Base-by-base conservation (phyloP, 2,329 filamentous ascomycete species). In the Penicillium sp. region DNA sequence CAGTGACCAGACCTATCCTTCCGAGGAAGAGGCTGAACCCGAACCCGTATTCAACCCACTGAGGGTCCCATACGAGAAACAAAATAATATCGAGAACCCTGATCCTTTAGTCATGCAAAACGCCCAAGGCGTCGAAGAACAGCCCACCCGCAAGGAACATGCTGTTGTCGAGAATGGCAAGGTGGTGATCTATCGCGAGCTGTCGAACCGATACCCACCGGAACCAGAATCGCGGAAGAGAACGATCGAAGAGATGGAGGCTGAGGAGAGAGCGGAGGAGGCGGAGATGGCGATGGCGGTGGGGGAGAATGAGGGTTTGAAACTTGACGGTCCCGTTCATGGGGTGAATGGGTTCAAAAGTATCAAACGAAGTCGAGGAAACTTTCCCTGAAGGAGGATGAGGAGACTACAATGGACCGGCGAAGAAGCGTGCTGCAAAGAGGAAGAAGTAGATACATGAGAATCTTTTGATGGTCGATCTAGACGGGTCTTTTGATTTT, bases 91-190 rank as follows among this genome's bases (percentile, higher is more conserved):
- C 28, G 17, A 37, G 12, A 6, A 15, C 12, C 35, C 35, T 13
- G 4, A 15, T 37, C 12, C 35, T 37, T 15, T 7, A 37, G 19
- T 4, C 5, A 44, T 19, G 40, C 10, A 17, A 28, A 17, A 9
- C 3, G 15, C 26, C 8, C 45, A 2, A 30, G 15, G 17, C 28
- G 24, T 15, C 24, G 6, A 26, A 26, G 22, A 24, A 47, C 17
- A 2, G 7, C 24, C 15, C 24, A 6, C 44, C 24, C 12, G 7
- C 24, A 17, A 47, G 19, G 26, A 49, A 49, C 30, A 26, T 26
- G 56, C 53, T 37, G 35, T 45, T n/a, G 51, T 47, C 19, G 17
- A 56, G 22, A 35, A 56, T 30, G 47, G 19, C 13, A 47, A 51
- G 45, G 53, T 57, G 19, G 26, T 51, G 13, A 37, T 61, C 17